A percentile compares a stretch with the other conserved stretches of the same genome.
phyloP scores from a whole-genome alignment of 305 asterid genomes.

The Ajuga reptans region DNA sequence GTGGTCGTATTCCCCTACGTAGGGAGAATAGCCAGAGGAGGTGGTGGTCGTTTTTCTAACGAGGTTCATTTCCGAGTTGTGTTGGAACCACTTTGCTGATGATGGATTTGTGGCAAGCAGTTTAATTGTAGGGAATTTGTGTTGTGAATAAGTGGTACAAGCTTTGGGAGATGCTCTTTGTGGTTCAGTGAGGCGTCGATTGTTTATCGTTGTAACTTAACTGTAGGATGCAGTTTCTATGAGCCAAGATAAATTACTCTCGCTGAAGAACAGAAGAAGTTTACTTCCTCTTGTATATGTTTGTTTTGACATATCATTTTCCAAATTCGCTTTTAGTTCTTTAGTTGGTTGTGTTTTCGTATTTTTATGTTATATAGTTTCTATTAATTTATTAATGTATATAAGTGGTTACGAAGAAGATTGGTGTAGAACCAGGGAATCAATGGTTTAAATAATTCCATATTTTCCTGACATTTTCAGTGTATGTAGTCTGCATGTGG shows the following conservation, averaged over 20 bases:
- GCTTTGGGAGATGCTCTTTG: neutral
- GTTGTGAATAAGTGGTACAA: neutral
- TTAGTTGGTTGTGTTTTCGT: neutral
- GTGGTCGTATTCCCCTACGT: slow-evolving; percentile 23
- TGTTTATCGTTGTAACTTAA: neutral
- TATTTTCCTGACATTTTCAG: no score
- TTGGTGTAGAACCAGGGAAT: no score
- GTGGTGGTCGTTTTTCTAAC: slow-evolving; percentile 65
- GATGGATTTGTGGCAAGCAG: neutral
- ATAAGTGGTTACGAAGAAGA: neutral
- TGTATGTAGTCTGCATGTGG: no score
- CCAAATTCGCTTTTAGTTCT: neutral
- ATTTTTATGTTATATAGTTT: neutral
- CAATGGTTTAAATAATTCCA: neutral
- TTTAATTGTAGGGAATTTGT: neutral
- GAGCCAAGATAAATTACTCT: no score
- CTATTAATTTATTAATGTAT: neutral
- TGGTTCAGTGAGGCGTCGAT: neutral
- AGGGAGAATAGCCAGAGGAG: slow-evolving; percentile 45
- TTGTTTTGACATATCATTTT: neutral
- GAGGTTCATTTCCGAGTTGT: slow-evolving; percentile 1
- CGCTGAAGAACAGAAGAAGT: neutral
- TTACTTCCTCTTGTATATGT: neutral
- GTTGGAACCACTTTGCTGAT: neutral
- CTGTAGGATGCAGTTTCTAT: neutral